Conservation (phyloP, 345 rosid species). For the Psidium guajava region DNA sequence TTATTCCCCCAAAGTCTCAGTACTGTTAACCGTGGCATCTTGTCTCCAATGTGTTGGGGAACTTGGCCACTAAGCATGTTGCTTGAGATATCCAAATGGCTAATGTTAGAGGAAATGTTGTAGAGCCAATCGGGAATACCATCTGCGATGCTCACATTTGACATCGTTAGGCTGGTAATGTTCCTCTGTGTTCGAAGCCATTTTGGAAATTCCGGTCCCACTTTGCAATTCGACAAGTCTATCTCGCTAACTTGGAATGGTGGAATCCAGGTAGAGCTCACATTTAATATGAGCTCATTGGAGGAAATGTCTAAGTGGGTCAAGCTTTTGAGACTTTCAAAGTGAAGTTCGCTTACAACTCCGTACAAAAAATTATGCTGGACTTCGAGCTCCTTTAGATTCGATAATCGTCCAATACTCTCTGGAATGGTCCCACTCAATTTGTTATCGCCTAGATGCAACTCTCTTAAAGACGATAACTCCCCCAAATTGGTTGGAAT, state of each 20-base stretch:
- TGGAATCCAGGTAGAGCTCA: background rate
- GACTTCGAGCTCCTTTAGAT: background rate
- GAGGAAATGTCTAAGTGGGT: fast-evolving
- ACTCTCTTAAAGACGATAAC: background rate
- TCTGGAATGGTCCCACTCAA: background rate
- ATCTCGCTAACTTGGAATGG: background rate
- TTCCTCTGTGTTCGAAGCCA: background rate
- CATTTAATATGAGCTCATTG: background rate
- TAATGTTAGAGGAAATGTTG: background rate
- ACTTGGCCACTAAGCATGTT: background rate
- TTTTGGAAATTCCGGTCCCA: background rate
- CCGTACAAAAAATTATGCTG: background rate
- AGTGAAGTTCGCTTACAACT: background rate
- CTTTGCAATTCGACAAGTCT: background rate
- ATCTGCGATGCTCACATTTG: background rate
- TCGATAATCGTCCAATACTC: background rate
- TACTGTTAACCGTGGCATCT: background rate
- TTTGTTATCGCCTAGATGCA: background rate
- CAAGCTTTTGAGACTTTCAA: background rate
- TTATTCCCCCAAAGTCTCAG: background rate
- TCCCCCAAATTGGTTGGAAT: background rate
- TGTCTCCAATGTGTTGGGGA: background rate
- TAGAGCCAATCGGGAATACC: background rate
- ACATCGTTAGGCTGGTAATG: fast-evolving
- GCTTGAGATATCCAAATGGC: background rate